These are phyloP conservation scores for Leishmania arabica DNA, from an alignment of 208 protist species.

Conservation along the genomic window DNA sequence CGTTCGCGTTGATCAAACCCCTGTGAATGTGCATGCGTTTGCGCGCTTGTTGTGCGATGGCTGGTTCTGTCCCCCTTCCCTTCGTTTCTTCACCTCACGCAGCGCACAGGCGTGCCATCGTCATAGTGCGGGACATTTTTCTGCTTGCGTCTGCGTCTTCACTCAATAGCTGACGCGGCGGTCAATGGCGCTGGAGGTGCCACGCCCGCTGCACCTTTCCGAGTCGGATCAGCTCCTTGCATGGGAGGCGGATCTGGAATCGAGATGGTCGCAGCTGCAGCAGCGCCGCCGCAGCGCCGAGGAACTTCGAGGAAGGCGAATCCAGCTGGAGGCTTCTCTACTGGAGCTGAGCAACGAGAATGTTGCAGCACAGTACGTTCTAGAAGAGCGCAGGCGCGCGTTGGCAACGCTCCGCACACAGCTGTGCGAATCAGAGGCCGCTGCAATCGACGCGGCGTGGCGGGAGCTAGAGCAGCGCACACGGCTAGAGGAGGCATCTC, in stretches of 20 bases:
- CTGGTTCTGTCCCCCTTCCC: not conserved
- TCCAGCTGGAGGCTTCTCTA: constrained; percentile 45
- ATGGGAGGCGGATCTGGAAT: constrained; percentile 17
- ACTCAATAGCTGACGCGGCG: not conserved
- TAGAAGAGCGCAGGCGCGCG: constrained; percentile 20
- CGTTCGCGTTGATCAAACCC: not conserved
- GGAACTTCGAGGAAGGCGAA: not conserved
- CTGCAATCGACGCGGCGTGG: constrained; percentile 15
- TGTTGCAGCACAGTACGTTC: constrained; percentile 19
- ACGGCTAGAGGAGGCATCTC: constrained; percentile 28
- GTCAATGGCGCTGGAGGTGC: constrained; percentile 11
- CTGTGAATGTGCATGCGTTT: not conserved
- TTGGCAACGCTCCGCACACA: constrained; percentile 31
- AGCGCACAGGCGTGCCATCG: not conserved
- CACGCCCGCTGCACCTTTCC: constrained; percentile 5
- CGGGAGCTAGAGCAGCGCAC: constrained; percentile 17
- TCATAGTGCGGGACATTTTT: not conserved
- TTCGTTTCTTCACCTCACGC: not conserved
- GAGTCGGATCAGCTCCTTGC: constrained; percentile 20
- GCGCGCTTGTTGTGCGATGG: not conserved
- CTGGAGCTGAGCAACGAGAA: constrained; percentile 46
- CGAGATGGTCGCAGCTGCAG: constrained; percentile 17
- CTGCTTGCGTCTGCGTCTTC: not conserved
- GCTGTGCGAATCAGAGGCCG: constrained; percentile 21
- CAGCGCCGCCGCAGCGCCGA: constrained; percentile 9